Evolutionary conservation across 2,329 filamentous ascomycete species (phyloP).

Genomic region (Spiromastix sp.): DNA sequence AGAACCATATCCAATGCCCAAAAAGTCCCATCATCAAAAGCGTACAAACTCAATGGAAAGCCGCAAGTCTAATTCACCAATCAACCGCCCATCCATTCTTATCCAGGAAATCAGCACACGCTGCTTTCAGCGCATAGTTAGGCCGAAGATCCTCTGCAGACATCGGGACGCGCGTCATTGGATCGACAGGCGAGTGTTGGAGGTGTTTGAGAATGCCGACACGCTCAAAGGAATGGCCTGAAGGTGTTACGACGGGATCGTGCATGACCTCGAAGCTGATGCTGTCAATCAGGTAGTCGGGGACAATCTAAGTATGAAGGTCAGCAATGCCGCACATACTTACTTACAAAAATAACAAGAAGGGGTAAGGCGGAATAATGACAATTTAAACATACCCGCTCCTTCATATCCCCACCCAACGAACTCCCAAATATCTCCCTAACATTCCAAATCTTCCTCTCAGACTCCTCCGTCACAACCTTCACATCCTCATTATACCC

Average conservation of each 20-base stretch:
- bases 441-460: constrained; percentile 37
- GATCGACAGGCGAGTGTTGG: constrained; percentile 63
- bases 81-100: constrained; percentile 89
- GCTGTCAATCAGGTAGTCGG: constrained; percentile 38
- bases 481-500: constrained; percentile 60
- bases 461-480: constrained; percentile 41
- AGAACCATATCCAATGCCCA: not conserved
- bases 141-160: constrained; percentile 60
- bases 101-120: constrained; percentile 74
- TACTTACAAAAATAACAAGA: not conserved
- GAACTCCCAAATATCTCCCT: constrained; percentile 33
- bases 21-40: not conserved
- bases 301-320: constrained; percentile 27
- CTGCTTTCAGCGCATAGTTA: constrained; percentile 71
- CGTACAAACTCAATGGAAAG: not conserved
- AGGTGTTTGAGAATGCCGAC: constrained; percentile 79
- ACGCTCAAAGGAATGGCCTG: constrained; percentile 83
- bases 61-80: constrained; percentile 47
- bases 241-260: constrained; percentile 49
- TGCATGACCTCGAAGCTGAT: constrained; percentile 44
- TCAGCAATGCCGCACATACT: not conserved
- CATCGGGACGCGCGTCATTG: constrained; percentile 70
- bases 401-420: constrained; percentile 30
- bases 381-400: constrained; percentile 26
- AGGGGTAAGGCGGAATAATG: not conserved